phyloP scores from a whole-genome alignment of 345 rosid genomes.

The Salix dunnii region DNA sequence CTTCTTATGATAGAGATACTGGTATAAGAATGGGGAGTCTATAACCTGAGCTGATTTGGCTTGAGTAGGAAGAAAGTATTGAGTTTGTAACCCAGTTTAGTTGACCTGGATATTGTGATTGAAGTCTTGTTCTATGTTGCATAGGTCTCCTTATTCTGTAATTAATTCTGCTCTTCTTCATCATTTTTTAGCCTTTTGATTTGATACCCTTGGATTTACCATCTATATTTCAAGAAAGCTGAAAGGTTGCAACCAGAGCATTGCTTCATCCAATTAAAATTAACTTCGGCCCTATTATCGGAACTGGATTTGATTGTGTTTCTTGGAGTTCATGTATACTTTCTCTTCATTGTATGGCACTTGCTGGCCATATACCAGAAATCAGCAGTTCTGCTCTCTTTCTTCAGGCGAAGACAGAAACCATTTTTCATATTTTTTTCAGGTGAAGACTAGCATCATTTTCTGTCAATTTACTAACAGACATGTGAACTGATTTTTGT shows the following conservation, averaged over 20 bases:
- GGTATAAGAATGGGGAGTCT: constrained; percentile 78
- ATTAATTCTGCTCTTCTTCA: neutral
- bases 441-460: neutral
- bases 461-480: neutral
- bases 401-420: neutral
- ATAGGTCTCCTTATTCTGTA: neutral
- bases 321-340: neutral
- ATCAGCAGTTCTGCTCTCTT: neutral
- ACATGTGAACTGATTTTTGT: neutral
- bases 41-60: constrained; percentile 20
- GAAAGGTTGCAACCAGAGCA: neutral
- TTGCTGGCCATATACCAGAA: neutral
- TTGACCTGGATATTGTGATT: constrained; percentile 2
- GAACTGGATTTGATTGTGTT: neutral
- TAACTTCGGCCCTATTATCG: too few relatives aligned
- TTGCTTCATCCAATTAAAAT: too few relatives aligned
- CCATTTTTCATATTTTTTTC: neutral
- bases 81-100: constrained; percentile 3
- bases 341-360: neutral
- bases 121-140: neutral
- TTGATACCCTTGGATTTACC: neutral
- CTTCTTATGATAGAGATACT: constrained; percentile 40
- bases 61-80: neutral
- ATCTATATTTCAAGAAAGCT: neutral
- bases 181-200: neutral